Evolutionary conservation across 768 basidiomycete species (phyloP), one percentile per base, ranked within the genome.

Genomic region (Gyrodon lividus): DNA sequence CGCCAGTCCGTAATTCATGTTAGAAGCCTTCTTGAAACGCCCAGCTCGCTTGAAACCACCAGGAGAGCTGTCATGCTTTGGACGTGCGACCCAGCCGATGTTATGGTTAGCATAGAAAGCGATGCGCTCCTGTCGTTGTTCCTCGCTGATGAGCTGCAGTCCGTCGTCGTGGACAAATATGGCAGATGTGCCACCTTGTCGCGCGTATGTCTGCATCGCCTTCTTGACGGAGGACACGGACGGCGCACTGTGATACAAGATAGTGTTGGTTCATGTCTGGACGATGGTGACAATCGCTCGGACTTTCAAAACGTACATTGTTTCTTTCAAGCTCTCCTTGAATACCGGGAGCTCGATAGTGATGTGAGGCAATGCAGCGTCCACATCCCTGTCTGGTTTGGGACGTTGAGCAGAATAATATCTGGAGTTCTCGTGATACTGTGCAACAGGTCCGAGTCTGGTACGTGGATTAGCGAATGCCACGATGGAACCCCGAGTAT

Each of bases 1-100:
- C 16, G 67, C 71, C 17, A 79, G 66, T 3, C 82, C 90, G 60
- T 87, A 92, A 65, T 94, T 95, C 86, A 94, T 86, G 68, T 96
- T 96, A 28, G 84, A 86, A 1, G 92, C 91, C 68, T 96, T 96
- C 76, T 96, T 95, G 81, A 96, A 96, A 13, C 92, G 79, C 14
- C 92, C 92, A 0, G 86, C 66, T 28, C 74, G 70, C 17, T 67
- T 72, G 46, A 66, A 68, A 5, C 64, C 68, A 4, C 23, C 49
- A 0, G 64, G 61, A 0, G 61, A 22, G 3, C 40, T 16, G 5
- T 64, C 61, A 1, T 84, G 82, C 57, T 72, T 71, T 0, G 83
- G 83, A 38, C 83, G 74, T 24, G 83, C 79, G 38, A 83, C 78
- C 72, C 77, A 85, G 16, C 77, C 83, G 44, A 84, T 80, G 50